Percentiles rank a stretch among this genome's conserved stretches.
Evolutionary conservation across 371 early-diverging fungal species (phyloP).

Genomic region (Phascolomyces articulosus): DNA sequence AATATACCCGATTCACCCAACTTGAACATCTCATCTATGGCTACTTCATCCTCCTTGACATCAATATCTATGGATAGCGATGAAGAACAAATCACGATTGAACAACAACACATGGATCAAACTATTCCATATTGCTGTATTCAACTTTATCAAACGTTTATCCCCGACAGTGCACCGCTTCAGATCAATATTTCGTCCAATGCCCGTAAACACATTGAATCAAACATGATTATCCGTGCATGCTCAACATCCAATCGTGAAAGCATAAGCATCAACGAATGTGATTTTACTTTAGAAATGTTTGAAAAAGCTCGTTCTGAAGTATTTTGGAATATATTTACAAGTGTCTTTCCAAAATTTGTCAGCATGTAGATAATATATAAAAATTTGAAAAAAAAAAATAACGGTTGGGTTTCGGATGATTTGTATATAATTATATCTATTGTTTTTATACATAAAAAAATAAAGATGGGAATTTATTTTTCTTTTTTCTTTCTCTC

Average conservation of each 20-base stretch:
- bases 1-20: background rate
- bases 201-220: conserved; percentile 14
- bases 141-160: conserved; percentile 36
- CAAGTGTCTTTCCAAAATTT: conserved; percentile 38
- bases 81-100: background rate
- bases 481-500: background rate
- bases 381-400: too few relatives aligned
- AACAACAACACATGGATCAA: background rate
- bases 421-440: conserved; percentile 1
- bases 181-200: conserved; percentile 41
- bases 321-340: conserved; percentile 50
- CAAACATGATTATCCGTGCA: too few relatives aligned
- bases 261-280: background rate
- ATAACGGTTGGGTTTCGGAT: background rate
- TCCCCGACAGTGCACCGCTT: conserved; percentile 28
- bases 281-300: background rate
- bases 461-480: background rate
- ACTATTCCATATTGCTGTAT: conserved; percentile 16
- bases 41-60: background rate
- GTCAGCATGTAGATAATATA: conserved; percentile 6
- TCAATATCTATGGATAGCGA: background rate
- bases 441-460: background rate
- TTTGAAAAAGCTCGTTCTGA: conserved; percentile 37
- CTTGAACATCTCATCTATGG: background rate
- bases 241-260: background rate